A percentile compares a stretch with the other conserved stretches of the same genome.
These are phyloP conservation scores for Dothidotthia symphoricarpi DNA, from an alignment of 2,329 filamentous ascomycete species.

Conservation along the genomic window DNA sequence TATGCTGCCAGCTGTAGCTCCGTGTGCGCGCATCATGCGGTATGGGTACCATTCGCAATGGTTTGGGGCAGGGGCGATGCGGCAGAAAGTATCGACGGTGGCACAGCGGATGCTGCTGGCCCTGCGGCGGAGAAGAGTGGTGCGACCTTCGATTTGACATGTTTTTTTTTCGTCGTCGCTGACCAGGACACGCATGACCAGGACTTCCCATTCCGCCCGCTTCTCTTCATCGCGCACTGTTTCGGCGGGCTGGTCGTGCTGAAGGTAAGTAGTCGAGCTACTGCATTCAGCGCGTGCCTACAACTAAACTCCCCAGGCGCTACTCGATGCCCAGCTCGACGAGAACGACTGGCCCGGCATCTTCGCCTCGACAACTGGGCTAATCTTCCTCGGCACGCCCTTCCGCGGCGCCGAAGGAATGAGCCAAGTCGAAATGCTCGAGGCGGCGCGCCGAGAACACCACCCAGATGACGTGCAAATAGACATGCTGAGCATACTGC, in stretches of 20 bases:
- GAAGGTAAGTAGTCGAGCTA: slow-evolving; percentile 14
- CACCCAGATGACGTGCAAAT: slow-evolving; percentile 18
- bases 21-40: slow-evolving; percentile 29
- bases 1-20: slow-evolving; percentile 22
- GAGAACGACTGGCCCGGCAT: slow-evolving; percentile 17
- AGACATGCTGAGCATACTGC: slow-evolving; percentile 17
- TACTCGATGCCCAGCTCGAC: slow-evolving; percentile 14
- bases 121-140: slow-evolving; percentile 19
- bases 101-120: slow-evolving; percentile 19
- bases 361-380: slow-evolving; percentile 19
- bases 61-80: slow-evolving; percentile 24
- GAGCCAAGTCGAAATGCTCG: slow-evolving; percentile 25
- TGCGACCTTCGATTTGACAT: slow-evolving; percentile 2
- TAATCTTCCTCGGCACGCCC: slow-evolving; percentile 27
- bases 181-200: slow-evolving; percentile 2
- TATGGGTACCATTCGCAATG: slow-evolving; percentile 30
- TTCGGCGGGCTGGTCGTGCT: slow-evolving; percentile 28
- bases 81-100: slow-evolving; percentile 18
- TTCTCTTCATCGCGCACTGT: slow-evolving; percentile 27
- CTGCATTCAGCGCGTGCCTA: not conserved
- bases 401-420: slow-evolving; percentile 26
- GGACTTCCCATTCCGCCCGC: slow-evolving; percentile 18
- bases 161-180: slow-evolving; percentile 1
- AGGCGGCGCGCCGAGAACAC: slow-evolving; percentile 21
- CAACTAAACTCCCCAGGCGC: slow-evolving; percentile 14